Base-by-base conservation (phyloP, 768 basidiomycete species). In the Russula virescens region DNA sequence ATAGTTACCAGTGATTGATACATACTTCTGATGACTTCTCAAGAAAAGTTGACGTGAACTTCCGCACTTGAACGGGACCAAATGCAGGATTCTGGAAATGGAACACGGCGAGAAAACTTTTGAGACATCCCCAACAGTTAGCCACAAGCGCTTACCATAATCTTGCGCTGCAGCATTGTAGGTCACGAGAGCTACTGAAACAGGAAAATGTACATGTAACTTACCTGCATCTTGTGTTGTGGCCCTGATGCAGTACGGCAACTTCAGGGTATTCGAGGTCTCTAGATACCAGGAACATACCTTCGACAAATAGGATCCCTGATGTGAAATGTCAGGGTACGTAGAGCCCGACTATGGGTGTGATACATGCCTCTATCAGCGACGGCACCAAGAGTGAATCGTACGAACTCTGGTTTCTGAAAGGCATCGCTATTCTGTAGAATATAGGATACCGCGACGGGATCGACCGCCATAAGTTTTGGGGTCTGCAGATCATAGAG, bases 401-500 rank as follows among this genome's bases (percentile, higher is more conserved):
- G 52, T n/a, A 67, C n/a, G 28, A 64, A 1, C 9, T 68, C 69
- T 2, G 77, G 70, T 68, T 78, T 79, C 16, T 70, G 73, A 52
- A 70, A 74, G 47, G 65, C 62, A 31, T 74, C 68, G 16, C 70
- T 46, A 45, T 77, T 69, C 8, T 65, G 56, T 10, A 78, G 67
- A 40, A 78, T 69, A 54, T 76, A 72, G 5, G 68, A 62, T 18
- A 76, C 42, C 1, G 77, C 77, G 11, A 69, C 65, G 2, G 75
- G 70, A 64, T 79, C 78, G 23, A 71, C 62, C 5, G 75, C 73
- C 57, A 72, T 63, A 46, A 77, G 68, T 43, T 74, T 69, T 10
- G 67, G 60, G 18, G 25, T 1, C 66, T 67, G 47, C n/a, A 9
- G 35, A 42, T 3, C 3, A 43, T 16, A 40, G n/a, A n/a, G n/a